Base-by-base conservation (phyloP, 495 filamentous ascomycete genomes). In the Aspergillus steynii region DNA sequence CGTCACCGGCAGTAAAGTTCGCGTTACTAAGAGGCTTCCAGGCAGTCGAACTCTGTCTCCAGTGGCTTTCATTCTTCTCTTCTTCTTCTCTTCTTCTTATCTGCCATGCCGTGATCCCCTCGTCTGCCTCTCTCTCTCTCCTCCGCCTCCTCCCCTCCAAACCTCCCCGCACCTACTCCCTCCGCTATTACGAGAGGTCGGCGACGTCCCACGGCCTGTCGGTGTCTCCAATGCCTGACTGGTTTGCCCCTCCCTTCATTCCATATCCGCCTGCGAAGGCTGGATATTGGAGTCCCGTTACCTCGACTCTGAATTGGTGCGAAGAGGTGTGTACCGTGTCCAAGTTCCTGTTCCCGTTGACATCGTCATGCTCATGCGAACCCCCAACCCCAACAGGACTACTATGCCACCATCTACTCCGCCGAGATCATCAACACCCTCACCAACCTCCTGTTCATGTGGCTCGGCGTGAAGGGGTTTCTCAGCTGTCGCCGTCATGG, bases 271-370 rank as follows among this genome's bases (percentile, higher is more conserved):
- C 85, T 8, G 68, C 79, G 29, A 75, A 73, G 59, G 79, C 84
- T 55, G 93, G 93, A 31, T 90, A 86, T 71, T 97, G 93, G 93
- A 85, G 81, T 12, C 88, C 91, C 42, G 89, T 95, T 48, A 96
- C 92, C 0, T 93, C 91, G 25, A 97, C 93, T 0, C 68, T 97
- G 59, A 95, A 96, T 66, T 97, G 91, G 88, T 96, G 93, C 70
- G 93, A 96, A 84, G 92, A 96, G 84, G 90, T 92, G 74, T 59
- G 75, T 49, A 54, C 10, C 2, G n/a, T 51, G 5, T 27, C n/a
- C 25, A 10, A 25, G 31, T 15, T 46, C 28, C 31, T 27, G 5
- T 34, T 14, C 37, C 12, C 14, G 9, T 42, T 34, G 6, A 26
- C 34, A 8, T 51, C 42, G 50, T 34, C 3, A 47, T 25, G 7